phyloP scores from a whole-genome alignment of 164 flowering plant genomes.

The Stephania yunnanensis region DNA sequence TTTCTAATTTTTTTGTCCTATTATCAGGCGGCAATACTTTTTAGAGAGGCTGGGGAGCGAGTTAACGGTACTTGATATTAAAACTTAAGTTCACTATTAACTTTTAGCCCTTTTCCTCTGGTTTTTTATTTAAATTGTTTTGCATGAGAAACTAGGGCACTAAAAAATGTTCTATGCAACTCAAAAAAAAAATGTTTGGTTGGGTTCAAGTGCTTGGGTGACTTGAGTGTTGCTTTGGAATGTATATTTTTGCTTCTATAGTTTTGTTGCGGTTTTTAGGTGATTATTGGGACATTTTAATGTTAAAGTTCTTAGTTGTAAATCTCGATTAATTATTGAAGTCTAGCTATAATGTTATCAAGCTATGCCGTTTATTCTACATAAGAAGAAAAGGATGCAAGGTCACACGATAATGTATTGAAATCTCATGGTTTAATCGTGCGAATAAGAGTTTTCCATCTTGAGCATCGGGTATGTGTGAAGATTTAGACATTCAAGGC shows the following conservation, averaged over 20 bases:
- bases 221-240: background rate
- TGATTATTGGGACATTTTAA: background rate
- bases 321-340: background rate
- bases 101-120: background rate
- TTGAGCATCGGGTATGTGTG: too few species aligned
- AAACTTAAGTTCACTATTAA: slow-evolving; percentile 5
- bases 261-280: background rate
- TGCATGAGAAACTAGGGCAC: too few species aligned
- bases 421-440: too few species aligned
- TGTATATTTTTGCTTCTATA: background rate
- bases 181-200: too few species aligned
- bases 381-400: too few species aligned
- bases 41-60: slow-evolving; percentile 55
- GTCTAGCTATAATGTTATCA: background rate
- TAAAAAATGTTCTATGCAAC: too few species aligned
- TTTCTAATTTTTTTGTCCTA: slow-evolving; percentile 3
- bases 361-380: background rate
- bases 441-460: too few species aligned
- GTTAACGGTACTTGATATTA: slow-evolving; percentile 38
- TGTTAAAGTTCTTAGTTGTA: background rate
- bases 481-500: too few species aligned
- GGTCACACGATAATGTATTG: too few species aligned
- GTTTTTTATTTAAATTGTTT: background rate
- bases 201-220: background rate
- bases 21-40: slow-evolving; percentile 81